Percentiles rank a stretch among this genome's conserved stretches.
Evolutionary conservation across 139 green algal genomes (phyloP).

Genomic region (Chlorella sp.): DNA sequence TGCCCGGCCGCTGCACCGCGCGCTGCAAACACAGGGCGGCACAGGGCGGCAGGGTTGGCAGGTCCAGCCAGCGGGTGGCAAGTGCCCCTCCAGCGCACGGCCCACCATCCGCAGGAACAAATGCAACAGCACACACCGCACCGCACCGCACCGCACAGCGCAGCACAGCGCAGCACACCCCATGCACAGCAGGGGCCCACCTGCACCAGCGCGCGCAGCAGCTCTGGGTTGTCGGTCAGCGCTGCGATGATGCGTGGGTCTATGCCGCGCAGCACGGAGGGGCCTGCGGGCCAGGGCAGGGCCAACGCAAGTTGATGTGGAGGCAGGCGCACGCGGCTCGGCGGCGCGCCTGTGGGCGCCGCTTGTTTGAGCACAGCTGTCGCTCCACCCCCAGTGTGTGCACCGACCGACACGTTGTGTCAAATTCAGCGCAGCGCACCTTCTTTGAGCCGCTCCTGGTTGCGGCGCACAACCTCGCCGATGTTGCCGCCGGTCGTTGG

Average conservation of each 20-base stretch:
- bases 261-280: conserved; percentile 37
- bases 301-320: no score
- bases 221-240: conserved; percentile 58
- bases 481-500: conserved; percentile 21
- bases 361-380: no score
- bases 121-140: no score
- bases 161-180: neutral
- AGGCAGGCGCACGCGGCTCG: no score
- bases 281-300: conserved; percentile 4
- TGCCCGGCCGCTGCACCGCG: neutral
- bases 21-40: conserved; percentile 9
- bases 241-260: conserved; percentile 33
- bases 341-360: no score
- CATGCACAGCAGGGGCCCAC: neutral
- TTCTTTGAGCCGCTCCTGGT: conserved; percentile 56
- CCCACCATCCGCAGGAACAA: no score
- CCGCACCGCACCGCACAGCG: neutral
- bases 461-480: conserved; percentile 35
- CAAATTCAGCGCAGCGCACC: conserved; percentile 20
- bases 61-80: no score
- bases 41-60: neutral
- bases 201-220: conserved; percentile 32
- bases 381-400: no score
- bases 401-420: no score
- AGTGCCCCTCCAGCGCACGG: no score